Evolutionary conservation across 495 filamentous ascomycete species (phyloP), one percentile per base, ranked within the genome.

Genomic region (Xeromyces bisporus): DNA sequence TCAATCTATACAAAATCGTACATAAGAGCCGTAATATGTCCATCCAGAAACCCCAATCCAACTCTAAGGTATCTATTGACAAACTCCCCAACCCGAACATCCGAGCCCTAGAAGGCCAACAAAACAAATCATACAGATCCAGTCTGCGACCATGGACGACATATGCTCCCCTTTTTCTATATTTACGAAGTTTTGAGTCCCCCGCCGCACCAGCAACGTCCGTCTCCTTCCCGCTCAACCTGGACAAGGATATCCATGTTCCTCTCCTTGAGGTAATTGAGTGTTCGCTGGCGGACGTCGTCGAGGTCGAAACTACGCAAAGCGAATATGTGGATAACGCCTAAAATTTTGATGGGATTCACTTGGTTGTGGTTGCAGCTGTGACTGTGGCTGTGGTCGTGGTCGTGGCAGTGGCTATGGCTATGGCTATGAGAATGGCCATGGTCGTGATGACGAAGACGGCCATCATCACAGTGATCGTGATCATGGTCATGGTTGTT

Each of bases 301-400:
- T 86, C 82, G 29, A 80, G 46, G 42, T 86, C 80, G 2, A 71
- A 69, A 3, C 67, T 67, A 13, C 72, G 65, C 2, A 68, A 67
- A 1, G 76, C 81, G 27, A 77, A 66, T n/a, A 91, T 70, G 45
- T 92, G 83, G 41, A 92, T 79, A 3, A 85, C 78, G 1, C 83
- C 83, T 9, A 82, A 44, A 6, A 83, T 58, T 28, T 57, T 67
- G 32, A 67, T 56, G 14, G 63, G 39, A 11, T 36, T 35, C 17
- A 46, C 43, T 14, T 47, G 41, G 13, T 25, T 9, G 26, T 47
- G 41, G 10, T 37, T 18, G 12, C 31, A 7, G 28, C 35, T 26
- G 23, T 40, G 33, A 18, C 23, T 29, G 25, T 43, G 33, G 21
- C 20, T 11, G 18, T 44, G 41, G 6, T 27, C 13, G 21, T 36